Base-by-base conservation (phyloP, 2,329 filamentous ascomycete genomes). In the Emmonsiellopsis sp. region DNA sequence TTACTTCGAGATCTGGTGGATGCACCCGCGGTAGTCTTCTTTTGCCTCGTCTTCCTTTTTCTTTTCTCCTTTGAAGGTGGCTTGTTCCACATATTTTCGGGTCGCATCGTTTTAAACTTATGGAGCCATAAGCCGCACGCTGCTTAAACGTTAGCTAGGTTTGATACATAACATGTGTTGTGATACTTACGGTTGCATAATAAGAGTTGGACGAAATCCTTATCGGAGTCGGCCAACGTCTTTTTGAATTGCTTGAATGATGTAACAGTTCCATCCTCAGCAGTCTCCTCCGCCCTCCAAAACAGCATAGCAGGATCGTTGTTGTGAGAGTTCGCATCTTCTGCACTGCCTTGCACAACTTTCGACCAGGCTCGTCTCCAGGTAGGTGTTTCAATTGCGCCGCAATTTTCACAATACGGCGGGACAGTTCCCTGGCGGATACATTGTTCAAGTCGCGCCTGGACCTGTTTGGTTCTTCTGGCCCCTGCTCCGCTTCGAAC, bases 291-390 rank as follows among this genome's bases (percentile, higher is more conserved):
- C 5, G 85, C 72, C 51, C 88, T 83, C 63, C 94, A 85, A 21
- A 86, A 87, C 14, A 89, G 86, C 46, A 91, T 81, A 49, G 80
- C 79, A 1, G 86, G 85, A 46, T 86, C 84, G 61, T 85, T 85
- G 55, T 87, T 83, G 0, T 85, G 87, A 52, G 85, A 82, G 55
- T 88, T 82, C 46, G 87, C 78, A 55, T 85, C 81, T 2, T 80
- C 77, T 0, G 89, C 88, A 34, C 78, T 77, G 1, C 88, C 90
- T 13, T 81, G 74, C 45, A 85, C 78, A 6, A 87, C 78, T 63
- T 89, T 88, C n/a, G 84, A 83, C 78, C 86, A 96, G 10, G 93
- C 88, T 64, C 92, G 93, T 56, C 93, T 84, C 93, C 93, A 98
- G 0, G 92, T 96, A 0, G 92, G 88, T 0, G 93, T 98, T 62